These are phyloP conservation scores for Capniomyces stellatus DNA, from an alignment of 371 early-diverging fungal genomes.

Conservation along the genomic window DNA sequence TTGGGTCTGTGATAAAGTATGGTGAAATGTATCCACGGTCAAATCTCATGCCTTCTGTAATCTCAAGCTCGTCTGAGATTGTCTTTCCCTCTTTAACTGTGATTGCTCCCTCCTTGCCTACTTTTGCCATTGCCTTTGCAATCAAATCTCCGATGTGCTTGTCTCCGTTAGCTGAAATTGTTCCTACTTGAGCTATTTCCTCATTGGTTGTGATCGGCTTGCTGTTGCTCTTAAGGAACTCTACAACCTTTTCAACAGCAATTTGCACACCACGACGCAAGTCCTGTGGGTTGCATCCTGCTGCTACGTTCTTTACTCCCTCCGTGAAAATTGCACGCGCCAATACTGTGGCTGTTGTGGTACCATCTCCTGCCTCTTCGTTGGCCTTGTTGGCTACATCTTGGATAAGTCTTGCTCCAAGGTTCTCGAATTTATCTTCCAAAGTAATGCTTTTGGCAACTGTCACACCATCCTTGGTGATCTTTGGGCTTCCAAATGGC, in stretches of 20 bases:
- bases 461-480: slow-evolving; percentile 98
- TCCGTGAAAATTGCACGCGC: slow-evolving; percentile 95
- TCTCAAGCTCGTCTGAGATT: slow-evolving; percentile 85
- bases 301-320: slow-evolving; percentile 96
- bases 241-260: slow-evolving; percentile 80
- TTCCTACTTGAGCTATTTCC: slow-evolving; percentile 90
- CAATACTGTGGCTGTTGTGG: slow-evolving; percentile 95
- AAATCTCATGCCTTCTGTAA: slow-evolving; percentile 98
- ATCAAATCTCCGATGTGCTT: slow-evolving; percentile 84
- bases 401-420: slow-evolving; percentile 93
- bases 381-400: slow-evolving; percentile 98
- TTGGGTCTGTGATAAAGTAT: slow-evolving; percentile 95
- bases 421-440: slow-evolving; percentile 93
- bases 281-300: slow-evolving; percentile 97
- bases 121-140: slow-evolving; percentile 97
- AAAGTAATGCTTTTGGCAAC: slow-evolving; percentile 92
- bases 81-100: slow-evolving; percentile 98
- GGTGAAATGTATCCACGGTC: slow-evolving; percentile 98
- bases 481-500: slow-evolving; percentile 92
- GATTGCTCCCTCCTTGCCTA: slow-evolving; percentile 98
- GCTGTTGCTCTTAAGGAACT: slow-evolving; percentile 67
- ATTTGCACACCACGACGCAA: slow-evolving; percentile 87
- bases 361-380: slow-evolving; percentile 96
- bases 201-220: slow-evolving; percentile 80
- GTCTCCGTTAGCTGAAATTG: slow-evolving; percentile 98